Evolutionary conservation across 2,329 filamentous ascomycete species (phyloP), one percentile per base, ranked within the genome.

Genomic region (Xylaria sp.): DNA sequence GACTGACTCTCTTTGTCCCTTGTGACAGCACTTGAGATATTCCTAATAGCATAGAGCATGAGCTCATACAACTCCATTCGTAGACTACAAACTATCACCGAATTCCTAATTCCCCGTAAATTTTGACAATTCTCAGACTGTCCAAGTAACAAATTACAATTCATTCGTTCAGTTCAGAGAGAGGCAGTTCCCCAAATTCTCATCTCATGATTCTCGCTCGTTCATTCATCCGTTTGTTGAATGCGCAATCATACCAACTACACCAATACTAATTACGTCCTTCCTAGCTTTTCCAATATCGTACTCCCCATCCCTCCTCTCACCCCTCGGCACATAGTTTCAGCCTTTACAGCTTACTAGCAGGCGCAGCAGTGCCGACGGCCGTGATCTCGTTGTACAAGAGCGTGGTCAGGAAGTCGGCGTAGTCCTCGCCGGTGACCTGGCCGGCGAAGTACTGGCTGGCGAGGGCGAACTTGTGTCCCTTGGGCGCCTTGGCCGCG

Each of bases 351-450:
- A 79, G 65, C 70, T 79, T 79, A 62, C 76, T 78, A 63, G 77
- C 77, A 0, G 76, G 73, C 59, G 74, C 75, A 3, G 77, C 74
- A 28, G 60, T 73, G 1, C 76, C 77, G 2, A 78, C 72, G 12
- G 76, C 70, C 13, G 77, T 79, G 61, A 79, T 79, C 73, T 79
- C 77, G n/a, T 78, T 74, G 52, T 79, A 79, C 62, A 79, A 69
- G 61, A 79, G 61, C 28, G 84, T 83, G 8, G 93, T 97, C 84
- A 99, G 82, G 84, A 98, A 98, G 81, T 99, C 96, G 13, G 94
- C 94, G 80, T 98, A 98, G 74, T 97, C 94, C 85, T 98, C 96
- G 65, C 96, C 96, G 3, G 95, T 98, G 66, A 98, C 92, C 85
- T 99, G 96, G 53, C 89, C 85, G 39, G 93, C 89, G 78, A 98